A percentile compares a stretch with the other conserved stretches of the same genome.
Conservation (phyloP, 179 eudicot genomes). For the Patellifolia procumbens region DNA sequence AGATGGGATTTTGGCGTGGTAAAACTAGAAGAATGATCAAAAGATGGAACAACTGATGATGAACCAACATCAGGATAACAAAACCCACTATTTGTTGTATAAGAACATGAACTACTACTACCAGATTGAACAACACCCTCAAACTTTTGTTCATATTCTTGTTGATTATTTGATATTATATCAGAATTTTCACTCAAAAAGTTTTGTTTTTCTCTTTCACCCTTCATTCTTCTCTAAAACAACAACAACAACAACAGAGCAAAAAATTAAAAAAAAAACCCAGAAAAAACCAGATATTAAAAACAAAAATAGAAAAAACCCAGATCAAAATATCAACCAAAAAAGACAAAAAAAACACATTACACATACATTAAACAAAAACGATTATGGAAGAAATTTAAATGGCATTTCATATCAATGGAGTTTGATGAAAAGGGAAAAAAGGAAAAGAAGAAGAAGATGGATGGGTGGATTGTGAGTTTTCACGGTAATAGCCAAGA, state of each 20-base stretch:
- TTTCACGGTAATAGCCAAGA: conserved; percentile 35
- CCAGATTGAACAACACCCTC: conserved; percentile 2
- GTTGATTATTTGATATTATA: conserved; percentile 17
- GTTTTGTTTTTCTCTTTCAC: conserved; percentile 34
- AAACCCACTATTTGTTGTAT: conserved; percentile 22
- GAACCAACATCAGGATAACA: conserved; percentile 39
- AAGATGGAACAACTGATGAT: conserved; percentile 33
- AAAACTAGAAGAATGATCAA: conserved; percentile 21
- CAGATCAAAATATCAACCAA: conserved; percentile 35
- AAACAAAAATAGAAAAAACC: conserved; percentile 23
- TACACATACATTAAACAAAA: conserved; percentile 25
- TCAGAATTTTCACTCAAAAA: conserved; percentile 21
- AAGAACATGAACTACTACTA: conserved; percentile 25
- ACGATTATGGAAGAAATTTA: conserved; percentile 15
- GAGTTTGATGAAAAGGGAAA: neutral
- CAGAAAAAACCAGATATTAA: neutral
- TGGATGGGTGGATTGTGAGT: conserved; percentile 18
- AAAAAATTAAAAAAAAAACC: neutral
- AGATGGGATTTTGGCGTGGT: conserved; percentile 24
- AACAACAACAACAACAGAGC: conserved; percentile 33
- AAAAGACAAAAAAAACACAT: conserved; percentile 25
- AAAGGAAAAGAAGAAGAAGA: conserved; percentile 5
- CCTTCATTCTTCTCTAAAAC: conserved; percentile 34
- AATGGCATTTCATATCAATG: conserved; percentile 15
- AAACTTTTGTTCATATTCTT: conserved; percentile 4